Evolutionary conservation across 495 filamentous ascomycete species (phyloP), one percentile per base, ranked within the genome.

Genomic region (Jackrogersella multiformis): DNA sequence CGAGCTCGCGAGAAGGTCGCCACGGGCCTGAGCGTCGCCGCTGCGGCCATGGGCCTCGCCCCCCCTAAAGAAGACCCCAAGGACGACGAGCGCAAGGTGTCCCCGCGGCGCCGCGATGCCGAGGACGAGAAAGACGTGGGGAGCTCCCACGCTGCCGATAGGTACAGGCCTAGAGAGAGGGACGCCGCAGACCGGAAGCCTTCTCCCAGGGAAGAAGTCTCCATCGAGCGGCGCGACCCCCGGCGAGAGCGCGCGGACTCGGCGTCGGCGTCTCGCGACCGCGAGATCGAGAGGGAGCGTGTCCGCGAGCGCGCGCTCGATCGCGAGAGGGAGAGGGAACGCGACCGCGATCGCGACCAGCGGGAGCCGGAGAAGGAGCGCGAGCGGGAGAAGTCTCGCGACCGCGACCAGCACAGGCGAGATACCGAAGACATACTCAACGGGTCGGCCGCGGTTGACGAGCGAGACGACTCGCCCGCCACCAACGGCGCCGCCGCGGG

Each of bases 281-380:
- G 76, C 38, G 78, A 77, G 6, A 64, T 66, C 38, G 77, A 80
- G 39, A 75, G 61, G 21, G 66, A 69, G 52, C 61, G 61, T 48
- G n/a, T 76, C 13, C 69, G 77, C 6, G 78, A 79, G 41, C 78
- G 68, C 30, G 74, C 75, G 7, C 60, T 72, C n/a, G 76, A 78
- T 28, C 73, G 70, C 23, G 69, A 76, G 21, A 64, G 46, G 0
- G 66, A 69, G 49, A 64, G 60, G 13, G 66, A 64, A 28, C 48
- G 52, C 5, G 44, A 56, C 15, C 62, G 48, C 21, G 48, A 56
- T 23, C 60, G 28, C 12, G 48, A 53, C 13, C 54, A 64, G 23
- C 59, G 73, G 12, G 64, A 69, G 16, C 44, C 68, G 20, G 68
- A 66, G 5, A 28, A 15, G 16, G 48, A 56, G 5, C 45, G 61